A percentile compares a stretch with the other conserved stretches of the same genome.
These are phyloP conservation scores for Paecilomyces dactylethromorphus DNA, from an alignment of 2,329 filamentous ascomycete genomes.

Conservation along the genomic window DNA sequence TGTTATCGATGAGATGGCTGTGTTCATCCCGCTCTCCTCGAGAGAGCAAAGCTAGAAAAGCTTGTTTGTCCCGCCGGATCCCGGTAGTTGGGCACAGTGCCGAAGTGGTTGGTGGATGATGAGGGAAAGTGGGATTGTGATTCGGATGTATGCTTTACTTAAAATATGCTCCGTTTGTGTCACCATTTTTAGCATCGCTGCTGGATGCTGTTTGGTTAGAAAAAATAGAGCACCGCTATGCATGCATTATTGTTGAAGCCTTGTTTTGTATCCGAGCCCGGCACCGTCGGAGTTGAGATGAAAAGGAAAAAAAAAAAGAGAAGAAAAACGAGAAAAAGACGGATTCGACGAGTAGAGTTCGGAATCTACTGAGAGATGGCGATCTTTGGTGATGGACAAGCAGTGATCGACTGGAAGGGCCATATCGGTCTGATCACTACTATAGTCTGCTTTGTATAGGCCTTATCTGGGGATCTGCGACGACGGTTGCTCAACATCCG, in stretches of 20 bases:
- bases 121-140: background rate
- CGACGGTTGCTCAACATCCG: background rate
- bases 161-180: background rate
- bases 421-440: background rate
- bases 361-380: background rate
- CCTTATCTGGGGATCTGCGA: background rate
- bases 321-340: no score
- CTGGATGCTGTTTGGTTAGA: background rate
- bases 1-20: background rate
- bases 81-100: background rate
- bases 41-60: background rate
- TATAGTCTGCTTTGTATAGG: background rate
- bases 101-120: background rate
- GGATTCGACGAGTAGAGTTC: background rate
- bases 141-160: background rate
- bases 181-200: background rate
- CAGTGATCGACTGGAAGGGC: background rate
- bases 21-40: background rate
- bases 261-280: background rate
- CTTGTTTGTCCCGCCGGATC: background rate
- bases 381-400: background rate
- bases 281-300: background rate
- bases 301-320: background rate
- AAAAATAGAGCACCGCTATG: background rate
- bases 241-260: background rate